These are phyloP conservation scores for Pseudonitzschia multiseries DNA, from an alignment of 108 stramenopile species.

Conservation along the genomic window DNA sequence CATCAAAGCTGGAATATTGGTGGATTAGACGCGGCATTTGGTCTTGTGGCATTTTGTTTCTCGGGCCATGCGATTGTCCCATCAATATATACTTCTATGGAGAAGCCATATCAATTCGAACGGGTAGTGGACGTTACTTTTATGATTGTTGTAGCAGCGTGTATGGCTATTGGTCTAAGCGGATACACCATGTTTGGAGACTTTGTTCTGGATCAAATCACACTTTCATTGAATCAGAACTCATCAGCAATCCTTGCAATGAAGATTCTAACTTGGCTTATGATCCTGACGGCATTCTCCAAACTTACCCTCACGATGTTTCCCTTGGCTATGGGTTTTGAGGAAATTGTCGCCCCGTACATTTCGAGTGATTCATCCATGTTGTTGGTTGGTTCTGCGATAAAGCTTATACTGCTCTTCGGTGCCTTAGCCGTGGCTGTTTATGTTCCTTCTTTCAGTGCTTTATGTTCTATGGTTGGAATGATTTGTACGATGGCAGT, in stretches of 20 bases:
- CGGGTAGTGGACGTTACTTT: constrained; percentile 65
- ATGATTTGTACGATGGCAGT: constrained; percentile 82
- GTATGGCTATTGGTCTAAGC: constrained; percentile 62
- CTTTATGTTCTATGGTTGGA: constrained; percentile 72
- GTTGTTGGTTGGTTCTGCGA: constrained; percentile 48
- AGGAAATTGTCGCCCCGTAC: constrained; percentile 71
- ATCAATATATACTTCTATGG: constrained; percentile 76
- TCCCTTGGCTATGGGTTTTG: constrained; percentile 78
- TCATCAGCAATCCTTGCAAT: constrained; percentile 48
- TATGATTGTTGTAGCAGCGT: constrained; percentile 46
- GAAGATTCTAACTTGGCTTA: constrained; percentile 71
- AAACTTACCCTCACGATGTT: constrained; percentile 84
- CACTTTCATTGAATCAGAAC: constrained; percentile 65
- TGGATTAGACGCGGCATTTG: constrained; percentile 62
- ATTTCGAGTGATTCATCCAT: constrained; percentile 59
- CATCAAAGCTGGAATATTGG: constrained; percentile 36
- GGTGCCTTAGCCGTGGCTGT: constrained; percentile 60
- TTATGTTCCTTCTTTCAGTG: constrained; percentile 77
- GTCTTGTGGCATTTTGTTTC: constrained; percentile 78
- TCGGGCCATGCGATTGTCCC: constrained; percentile 82
- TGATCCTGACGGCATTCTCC: constrained; percentile 79
- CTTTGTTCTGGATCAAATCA: constrained; percentile 78
- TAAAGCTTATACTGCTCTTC: constrained; percentile 62
- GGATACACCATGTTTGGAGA: constrained; percentile 82
- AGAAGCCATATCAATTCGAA: constrained; percentile 73